These are phyloP conservation scores for Cadophora sp. DNA, from an alignment of 2,329 filamentous ascomycete genomes.

Conservation along the genomic window DNA sequence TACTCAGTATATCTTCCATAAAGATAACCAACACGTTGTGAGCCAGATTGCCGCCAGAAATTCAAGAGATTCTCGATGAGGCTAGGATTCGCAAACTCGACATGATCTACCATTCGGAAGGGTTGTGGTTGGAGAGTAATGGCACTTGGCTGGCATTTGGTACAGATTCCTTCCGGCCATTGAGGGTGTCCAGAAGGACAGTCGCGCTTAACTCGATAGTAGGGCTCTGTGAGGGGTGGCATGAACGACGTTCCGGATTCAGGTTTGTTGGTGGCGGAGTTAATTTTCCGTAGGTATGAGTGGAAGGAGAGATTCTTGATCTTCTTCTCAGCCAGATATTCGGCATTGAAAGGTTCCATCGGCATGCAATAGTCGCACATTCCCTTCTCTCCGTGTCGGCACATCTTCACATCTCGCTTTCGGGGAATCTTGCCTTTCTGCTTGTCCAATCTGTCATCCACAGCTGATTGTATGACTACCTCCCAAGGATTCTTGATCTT, in stretches of 20 bases:
- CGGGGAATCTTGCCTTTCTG: conserved; percentile 88
- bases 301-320: conserved; percentile 99
- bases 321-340: conserved; percentile 91
- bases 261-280: conserved; percentile 94
- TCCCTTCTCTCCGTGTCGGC: conserved; percentile 91
- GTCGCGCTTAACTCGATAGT: conserved; percentile 84
- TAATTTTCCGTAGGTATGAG: conserved; percentile 91
- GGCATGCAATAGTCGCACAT: conserved; percentile 99
- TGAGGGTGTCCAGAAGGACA: conserved; percentile 92
- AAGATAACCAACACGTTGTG: conserved; percentile 85
- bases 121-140: conserved; percentile 93
- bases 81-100: conserved; percentile 87
- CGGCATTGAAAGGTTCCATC: conserved; percentile 88
- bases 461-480: conserved; percentile 81
- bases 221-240: conserved; percentile 91
- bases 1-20: conserved; percentile 94
- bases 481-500: conserved; percentile 93
- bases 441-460: conserved; percentile 88
- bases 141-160: conserved; percentile 96
- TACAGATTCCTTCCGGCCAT: conserved; percentile 97
- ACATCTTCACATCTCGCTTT: conserved; percentile 81
- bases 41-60: conserved; percentile 86
- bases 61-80: conserved; percentile 91
- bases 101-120: conserved; percentile 97
- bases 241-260: conserved; percentile 95